A percentile compares a stretch with the other conserved stretches of the same genome.
Conservation (phyloP, 1,284 basidiomycete genomes). For the Puccinia polysora region DNA sequence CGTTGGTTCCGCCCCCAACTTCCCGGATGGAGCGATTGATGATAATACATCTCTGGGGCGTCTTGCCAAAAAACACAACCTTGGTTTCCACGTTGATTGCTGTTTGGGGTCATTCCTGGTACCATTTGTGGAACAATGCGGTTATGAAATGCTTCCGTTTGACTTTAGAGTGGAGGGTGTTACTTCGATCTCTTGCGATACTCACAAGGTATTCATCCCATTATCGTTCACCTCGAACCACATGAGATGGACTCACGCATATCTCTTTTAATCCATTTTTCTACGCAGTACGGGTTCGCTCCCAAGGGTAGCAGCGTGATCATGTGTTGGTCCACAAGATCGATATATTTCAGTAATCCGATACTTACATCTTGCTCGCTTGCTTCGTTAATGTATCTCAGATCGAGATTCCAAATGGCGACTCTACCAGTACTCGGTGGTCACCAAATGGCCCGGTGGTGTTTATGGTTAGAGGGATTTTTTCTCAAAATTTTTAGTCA, state of each 20-base stretch:
- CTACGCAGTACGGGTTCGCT: slow-evolving; percentile 67
- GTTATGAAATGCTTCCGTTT: slow-evolving; percentile 59
- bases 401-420: slow-evolving; percentile 49
- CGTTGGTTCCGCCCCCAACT: slow-evolving; percentile 45
- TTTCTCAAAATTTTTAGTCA: too few relatives aligned
- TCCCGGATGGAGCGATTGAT: slow-evolving; percentile 58
- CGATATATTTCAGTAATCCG: neutral
- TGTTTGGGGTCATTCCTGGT: slow-evolving; percentile 88
- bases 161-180: slow-evolving; percentile 87
- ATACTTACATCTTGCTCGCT: slow-evolving; percentile 39
- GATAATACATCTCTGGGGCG: slow-evolving; percentile 74
- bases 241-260: neutral
- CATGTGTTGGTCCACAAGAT: slow-evolving; percentile 12
- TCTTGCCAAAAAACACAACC: slow-evolving; percentile 69
- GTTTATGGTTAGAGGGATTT: slow-evolving; percentile 49
- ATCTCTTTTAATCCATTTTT: too few relatives aligned
- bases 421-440: slow-evolving; percentile 52
- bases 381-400: slow-evolving; percentile 30
- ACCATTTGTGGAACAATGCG: slow-evolving; percentile 70
- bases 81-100: slow-evolving; percentile 80
- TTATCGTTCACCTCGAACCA: neutral
- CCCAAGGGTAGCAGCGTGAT: slow-evolving; percentile 61
- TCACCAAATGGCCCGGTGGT: slow-evolving; percentile 52
- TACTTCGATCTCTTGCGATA: slow-evolving; percentile 64
- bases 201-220: slow-evolving; percentile 65